Conservation (phyloP, 2,329 filamentous ascomycete genomes). For the Trichoderma sp. region DNA sequence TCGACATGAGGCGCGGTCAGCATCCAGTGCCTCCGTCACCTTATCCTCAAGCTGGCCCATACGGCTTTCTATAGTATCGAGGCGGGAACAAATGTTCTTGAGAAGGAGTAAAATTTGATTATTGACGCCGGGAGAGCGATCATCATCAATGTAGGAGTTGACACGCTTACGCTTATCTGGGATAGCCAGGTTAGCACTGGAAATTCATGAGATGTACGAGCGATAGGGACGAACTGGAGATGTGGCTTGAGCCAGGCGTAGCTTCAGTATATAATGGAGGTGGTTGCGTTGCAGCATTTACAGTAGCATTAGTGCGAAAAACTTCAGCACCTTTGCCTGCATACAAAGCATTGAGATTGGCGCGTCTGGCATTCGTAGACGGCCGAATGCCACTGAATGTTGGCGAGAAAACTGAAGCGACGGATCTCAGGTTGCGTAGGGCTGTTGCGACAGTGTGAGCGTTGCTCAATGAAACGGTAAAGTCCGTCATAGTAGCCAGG, state of each 20-base stretch:
- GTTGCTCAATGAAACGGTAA: background rate
- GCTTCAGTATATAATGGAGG: background rate
- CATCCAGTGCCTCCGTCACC: background rate
- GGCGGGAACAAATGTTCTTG: background rate
- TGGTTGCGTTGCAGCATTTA: background rate
- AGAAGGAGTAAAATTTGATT: background rate
- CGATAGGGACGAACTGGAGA: background rate
- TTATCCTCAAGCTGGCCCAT: constrained; percentile 1
- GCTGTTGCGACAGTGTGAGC: background rate
- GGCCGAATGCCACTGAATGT: background rate
- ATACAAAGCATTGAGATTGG: background rate
- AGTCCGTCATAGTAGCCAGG: background rate
- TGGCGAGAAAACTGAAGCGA: background rate
- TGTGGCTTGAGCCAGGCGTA: background rate
- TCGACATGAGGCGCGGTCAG: background rate
- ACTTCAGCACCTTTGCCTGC: constrained; percentile 4
- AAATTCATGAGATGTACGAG: background rate
- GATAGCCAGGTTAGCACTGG: background rate
- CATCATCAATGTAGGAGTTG: background rate
- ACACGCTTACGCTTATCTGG: background rate
- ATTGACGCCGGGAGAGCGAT: background rate
- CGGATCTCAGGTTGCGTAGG: background rate
- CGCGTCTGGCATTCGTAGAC: background rate
- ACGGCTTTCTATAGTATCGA: background rate
- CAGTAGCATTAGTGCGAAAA: background rate